A percentile compares a stretch with the other conserved stretches of the same genome.
These are phyloP conservation scores for Aphanomyces cochlioides DNA, from an alignment of 352 stramenopile species.

Conservation along the genomic window DNA sequence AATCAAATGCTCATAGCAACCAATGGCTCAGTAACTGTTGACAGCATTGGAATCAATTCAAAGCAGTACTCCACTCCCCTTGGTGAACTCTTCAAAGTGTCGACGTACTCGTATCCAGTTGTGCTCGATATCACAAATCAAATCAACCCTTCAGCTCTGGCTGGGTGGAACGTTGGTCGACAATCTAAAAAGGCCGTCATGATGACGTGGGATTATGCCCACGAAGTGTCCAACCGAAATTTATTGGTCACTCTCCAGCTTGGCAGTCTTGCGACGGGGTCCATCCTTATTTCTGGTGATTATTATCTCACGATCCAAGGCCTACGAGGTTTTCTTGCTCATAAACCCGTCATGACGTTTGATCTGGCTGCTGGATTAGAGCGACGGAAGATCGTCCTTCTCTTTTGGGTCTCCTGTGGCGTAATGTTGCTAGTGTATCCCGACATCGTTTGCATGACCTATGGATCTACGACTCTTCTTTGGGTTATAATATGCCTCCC, in stretches of 20 bases:
- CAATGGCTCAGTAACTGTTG: not conserved
- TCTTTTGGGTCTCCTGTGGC: not conserved
- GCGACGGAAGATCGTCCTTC: not conserved
- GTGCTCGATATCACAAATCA: not conserved
- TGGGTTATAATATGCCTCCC: no score
- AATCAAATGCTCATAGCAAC: not conserved
- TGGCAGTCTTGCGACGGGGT: no score
- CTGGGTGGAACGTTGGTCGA: not conserved
- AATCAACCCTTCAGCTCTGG: not conserved
- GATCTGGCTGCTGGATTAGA: not conserved
- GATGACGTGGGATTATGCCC: constrained; percentile 1
- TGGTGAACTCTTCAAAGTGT: not conserved
- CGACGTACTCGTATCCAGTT: not conserved
- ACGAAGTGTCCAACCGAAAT: constrained; percentile 13
- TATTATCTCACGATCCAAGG: not conserved
- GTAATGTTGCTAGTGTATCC: not conserved
- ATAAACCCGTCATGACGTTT: not conserved
- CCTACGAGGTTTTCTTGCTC: not conserved
- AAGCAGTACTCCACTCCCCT: not conserved
- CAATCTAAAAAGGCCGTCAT: not conserved
- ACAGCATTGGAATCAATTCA: constrained; percentile 13
- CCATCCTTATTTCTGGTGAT: not conserved
- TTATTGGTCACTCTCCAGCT: not conserved
- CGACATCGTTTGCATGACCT: not conserved
- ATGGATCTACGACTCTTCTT: not conserved